Evolutionary conservation across 169 alveolate species (phyloP), one percentile per base, ranked within the genome.

Genomic region (Plasmodium coatneyi): DNA sequence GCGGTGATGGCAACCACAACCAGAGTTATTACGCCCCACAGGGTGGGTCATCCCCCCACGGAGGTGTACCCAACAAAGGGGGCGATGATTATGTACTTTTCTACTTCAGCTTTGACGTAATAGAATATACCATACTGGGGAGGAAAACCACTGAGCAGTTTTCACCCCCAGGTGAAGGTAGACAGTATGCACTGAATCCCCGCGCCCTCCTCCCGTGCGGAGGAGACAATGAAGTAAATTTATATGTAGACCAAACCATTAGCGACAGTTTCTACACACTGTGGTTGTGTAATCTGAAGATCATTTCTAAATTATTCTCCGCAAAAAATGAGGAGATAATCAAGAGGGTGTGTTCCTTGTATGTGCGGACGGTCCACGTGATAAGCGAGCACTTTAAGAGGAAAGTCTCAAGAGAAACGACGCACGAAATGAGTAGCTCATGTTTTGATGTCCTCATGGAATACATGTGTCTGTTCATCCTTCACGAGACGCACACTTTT

Each of bases 361-460:
- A 89, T 79, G 54, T 89, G 22, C 9, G 49, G 5, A 89, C 80
- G 9, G 49, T 49, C 22, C 43, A 46, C 32, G 80, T 56, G 72
- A 49, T 89, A 19, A 19, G 46, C 34, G 89, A 54, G 6, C 82
- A 89, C 81, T 89, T 89, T 60, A 70, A 79, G 70, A 89, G 71
- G 32, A 25, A 39, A 54, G 52, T 28, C 30, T n/a, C 43, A 9
- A 80, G 16, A 19, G 34, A 19, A 19, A 25, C 10, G 46, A 7
- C 25, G 14, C 82, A 28, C 52, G 89, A 89, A 54, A 16, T 89
- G 71, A 79, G 70, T 41, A 79, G 81, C 52, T 41, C 52, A 1
- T 89, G 94, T 16, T 89, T 89, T 56, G 94, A 89, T 79, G 71
- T 89, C 32, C 25, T 89, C 4, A 78, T 89, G 80, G 94, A 89